Evolutionary conservation across 257 asterid genomes (phyloP), one percentile per base, ranked within the genome.

Genomic region (Petunia axillaris): DNA sequence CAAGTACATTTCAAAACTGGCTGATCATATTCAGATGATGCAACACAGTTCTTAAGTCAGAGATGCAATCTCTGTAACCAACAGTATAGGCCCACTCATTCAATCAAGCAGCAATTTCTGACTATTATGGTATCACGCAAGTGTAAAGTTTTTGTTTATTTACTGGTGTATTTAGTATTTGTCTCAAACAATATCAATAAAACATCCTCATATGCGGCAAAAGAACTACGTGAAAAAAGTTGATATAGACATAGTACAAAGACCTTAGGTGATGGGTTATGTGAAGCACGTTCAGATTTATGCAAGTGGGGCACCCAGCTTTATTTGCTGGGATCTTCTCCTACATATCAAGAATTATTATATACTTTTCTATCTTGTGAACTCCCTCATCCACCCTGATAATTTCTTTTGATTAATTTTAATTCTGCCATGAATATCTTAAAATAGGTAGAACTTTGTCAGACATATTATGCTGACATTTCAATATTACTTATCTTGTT

Each of bases 251-350:
- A 36, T 62, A 36, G 15, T 62, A 36, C 7, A 35, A 62, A 62
- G 43, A 62, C n/a, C 41, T 36, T 36, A 62, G n/a, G 16, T 10
- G 46, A 7, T 63, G 68, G 68, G 68, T 9, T 16, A 64, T 64
- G 70, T 35, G 70, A 63, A 38, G 25, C 40, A 64, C 0, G 46
- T 64, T 64, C 16, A 11, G 25, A 25, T 25, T 37, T 46, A 64
- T 2, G 15, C 70, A 36, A 10, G 46, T 37, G 75, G 7, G 3
- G 11, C 4, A 14, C 1, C 1, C 53, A 66, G 59, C 25, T 71
- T 50, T 39, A 50, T 35, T 71, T 71, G 62, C n/a, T 11, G 62
- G 77, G 62, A 71, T 71, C 77, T 50, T 48, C 25, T 38, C 60
- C 11, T 52, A 71, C 44, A 35, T 71, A 36, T 50, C 43, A 36